phyloP scores from a whole-genome alignment of 139 green algal species.

The Asterochloris erici region DNA sequence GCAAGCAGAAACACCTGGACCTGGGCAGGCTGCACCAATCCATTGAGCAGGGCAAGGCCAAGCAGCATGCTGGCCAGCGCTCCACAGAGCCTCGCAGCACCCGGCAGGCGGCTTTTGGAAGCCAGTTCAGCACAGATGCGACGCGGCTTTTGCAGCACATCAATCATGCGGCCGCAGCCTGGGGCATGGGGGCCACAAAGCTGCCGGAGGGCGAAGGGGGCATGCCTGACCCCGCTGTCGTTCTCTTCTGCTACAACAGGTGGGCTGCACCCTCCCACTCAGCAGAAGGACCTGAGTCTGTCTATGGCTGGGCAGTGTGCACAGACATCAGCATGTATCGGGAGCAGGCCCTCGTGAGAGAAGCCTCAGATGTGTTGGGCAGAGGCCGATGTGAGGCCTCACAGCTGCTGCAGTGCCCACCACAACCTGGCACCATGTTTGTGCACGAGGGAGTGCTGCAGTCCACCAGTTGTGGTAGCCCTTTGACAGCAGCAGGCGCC shows the following conservation, averaged over 20 bases:
- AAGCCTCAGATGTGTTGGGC: not conserved
- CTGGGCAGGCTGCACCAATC: not conserved
- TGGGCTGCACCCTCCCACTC: not conserved
- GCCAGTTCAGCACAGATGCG: no score
- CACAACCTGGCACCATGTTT: not conserved
- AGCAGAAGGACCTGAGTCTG: not conserved
- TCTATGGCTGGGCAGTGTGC: no score
- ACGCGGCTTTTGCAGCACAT: no score
- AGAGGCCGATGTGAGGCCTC: not conserved
- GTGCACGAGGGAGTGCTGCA: not conserved
- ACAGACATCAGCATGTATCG: no score
- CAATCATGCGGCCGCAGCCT: no score
- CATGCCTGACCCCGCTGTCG: conserved; percentile 30
- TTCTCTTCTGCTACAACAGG: conserved; percentile 42
- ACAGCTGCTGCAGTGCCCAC: not conserved
- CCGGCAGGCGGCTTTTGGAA: no score
- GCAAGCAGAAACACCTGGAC: not conserved
- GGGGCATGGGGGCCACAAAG: no score
- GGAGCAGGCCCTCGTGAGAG: not conserved
- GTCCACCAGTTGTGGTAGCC: not conserved
- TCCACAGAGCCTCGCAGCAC: no score
- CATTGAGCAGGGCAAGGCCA: no score
- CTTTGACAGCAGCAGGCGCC: not conserved
- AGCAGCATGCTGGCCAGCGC: no score
- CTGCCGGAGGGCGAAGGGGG: not conserved